Conservation (phyloP, 2,329 filamentous ascomycete species). For the Calonectria hongkongensis region DNA sequence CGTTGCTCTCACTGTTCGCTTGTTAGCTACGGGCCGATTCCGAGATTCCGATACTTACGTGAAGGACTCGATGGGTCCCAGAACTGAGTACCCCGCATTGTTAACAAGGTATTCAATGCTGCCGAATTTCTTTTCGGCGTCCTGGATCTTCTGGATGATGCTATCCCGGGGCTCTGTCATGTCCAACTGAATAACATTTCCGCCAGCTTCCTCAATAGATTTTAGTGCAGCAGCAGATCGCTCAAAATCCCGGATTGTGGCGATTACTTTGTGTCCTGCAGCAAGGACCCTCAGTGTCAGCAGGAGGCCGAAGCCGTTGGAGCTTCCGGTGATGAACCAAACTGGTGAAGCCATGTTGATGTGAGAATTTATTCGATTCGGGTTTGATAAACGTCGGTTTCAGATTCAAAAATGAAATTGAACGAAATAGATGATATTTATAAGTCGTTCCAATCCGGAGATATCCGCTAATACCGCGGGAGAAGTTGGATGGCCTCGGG, state of each 20-base stretch:
- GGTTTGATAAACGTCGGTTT: neutral
- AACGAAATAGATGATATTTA: neutral
- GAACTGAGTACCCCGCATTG: constrained; percentile 66
- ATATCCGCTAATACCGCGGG: constrained; percentile 21
- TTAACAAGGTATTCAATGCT: constrained; percentile 71
- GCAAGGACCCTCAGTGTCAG: constrained; percentile 46
- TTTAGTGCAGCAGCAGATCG: constrained; percentile 45
- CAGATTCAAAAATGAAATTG: neutral
- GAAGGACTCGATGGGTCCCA: constrained; percentile 52
- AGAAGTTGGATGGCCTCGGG: neutral
- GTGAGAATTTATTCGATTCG: neutral
- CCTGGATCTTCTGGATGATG: constrained; percentile 51
- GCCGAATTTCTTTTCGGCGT: constrained; percentile 53
- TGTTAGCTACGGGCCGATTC: constrained; percentile 31
- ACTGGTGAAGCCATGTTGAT: constrained; percentile 48
- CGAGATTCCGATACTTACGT: constrained; percentile 45
- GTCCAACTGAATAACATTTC: constrained; percentile 56
- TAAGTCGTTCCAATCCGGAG: constrained; percentile 1
- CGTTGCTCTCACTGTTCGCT: constrained; percentile 59
- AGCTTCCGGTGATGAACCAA: constrained; percentile 53
- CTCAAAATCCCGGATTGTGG: constrained; percentile 44
- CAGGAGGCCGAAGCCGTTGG: constrained; percentile 50
- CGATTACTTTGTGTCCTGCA: constrained; percentile 47
- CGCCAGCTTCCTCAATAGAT: constrained; percentile 50
- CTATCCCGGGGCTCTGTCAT: constrained; percentile 50